A percentile compares a stretch with the other conserved stretches of the same genome.
These are phyloP conservation scores for Metschnikowia anglica DNA, from an alignment of 805 yeast species.

Conservation along the genomic window DNA sequence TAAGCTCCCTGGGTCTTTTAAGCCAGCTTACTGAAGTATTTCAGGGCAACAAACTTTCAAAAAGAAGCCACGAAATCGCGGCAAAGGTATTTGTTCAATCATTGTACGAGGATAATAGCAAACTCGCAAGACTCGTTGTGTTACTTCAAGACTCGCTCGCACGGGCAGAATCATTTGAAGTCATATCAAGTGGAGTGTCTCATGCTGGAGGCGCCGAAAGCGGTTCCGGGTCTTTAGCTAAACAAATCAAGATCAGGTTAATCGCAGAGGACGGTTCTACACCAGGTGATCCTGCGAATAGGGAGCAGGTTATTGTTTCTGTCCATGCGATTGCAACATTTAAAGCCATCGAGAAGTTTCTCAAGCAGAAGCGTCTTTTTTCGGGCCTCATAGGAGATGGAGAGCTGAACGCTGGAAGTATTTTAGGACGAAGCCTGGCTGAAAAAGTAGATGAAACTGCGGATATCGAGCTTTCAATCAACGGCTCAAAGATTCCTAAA, in stretches of 20 bases:
- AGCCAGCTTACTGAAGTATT: conserved; percentile 23
- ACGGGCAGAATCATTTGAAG: conserved; percentile 70
- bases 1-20: conserved; percentile 66
- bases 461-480: conserved; percentile 52
- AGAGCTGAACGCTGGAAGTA: background rate
- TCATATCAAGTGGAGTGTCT: conserved; percentile 47
- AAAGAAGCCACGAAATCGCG: conserved; percentile 8
- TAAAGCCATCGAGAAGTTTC: conserved; percentile 48
- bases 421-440: background rate
- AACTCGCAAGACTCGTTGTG: conserved; percentile 5
- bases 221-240: conserved; percentile 63
- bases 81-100: conserved; percentile 44
- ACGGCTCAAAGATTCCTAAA: conserved; percentile 57
- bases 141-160: conserved; percentile 68
- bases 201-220: conserved; percentile 18
- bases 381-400: conserved; percentile 3
- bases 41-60: background rate
- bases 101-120: conserved; percentile 31
- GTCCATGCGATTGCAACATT: conserved; percentile 64
- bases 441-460: background rate
- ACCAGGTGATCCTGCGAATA: conserved; percentile 21
- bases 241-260: conserved; percentile 64
- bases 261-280: conserved; percentile 18
- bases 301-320: conserved; percentile 41
- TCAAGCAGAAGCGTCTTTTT: conserved; percentile 21